Percentiles rank a stretch among this genome's conserved stretches.
These are phyloP conservation scores for Cafeteria roenbergensis DNA, from an alignment of 108 stramenopile genomes.

Conservation along the genomic window DNA sequence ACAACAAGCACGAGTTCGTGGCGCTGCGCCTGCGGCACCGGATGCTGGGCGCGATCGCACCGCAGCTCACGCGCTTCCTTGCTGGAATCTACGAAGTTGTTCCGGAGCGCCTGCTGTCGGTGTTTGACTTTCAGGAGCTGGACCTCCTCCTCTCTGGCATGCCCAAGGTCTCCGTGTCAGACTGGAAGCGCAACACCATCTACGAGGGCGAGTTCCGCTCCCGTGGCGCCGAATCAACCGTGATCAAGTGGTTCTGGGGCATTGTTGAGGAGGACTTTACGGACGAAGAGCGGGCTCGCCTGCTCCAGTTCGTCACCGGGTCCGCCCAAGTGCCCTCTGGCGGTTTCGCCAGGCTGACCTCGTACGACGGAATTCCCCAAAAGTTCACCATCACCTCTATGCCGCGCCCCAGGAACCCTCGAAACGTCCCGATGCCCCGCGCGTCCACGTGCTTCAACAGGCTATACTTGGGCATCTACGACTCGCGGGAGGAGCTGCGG, in stretches of 20 bases:
- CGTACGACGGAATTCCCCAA: constrained; percentile 75
- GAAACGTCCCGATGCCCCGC: no score
- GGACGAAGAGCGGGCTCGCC: constrained; percentile 72
- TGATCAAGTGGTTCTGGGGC: constrained; percentile 92
- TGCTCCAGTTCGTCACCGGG: constrained; percentile 84
- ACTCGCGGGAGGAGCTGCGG: no score
- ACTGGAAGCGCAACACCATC: constrained; percentile 78
- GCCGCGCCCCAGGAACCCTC: no score
- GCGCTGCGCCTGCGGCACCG: constrained; percentile 79
- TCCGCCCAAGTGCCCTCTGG: constrained; percentile 79
- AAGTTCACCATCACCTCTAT: constrained; percentile 88
- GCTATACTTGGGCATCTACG: no score
- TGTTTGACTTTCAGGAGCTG: constrained; percentile 83
- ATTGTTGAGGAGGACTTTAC: constrained; percentile 59
- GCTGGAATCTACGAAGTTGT: constrained; percentile 92
- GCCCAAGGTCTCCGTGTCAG: constrained; percentile 83
- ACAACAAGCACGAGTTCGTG: constrained; percentile 78
- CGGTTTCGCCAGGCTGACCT: constrained; percentile 80
- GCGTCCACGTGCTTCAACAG: no score
- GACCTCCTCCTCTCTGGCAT: constrained; percentile 91
- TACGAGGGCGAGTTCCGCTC: constrained; percentile 70
- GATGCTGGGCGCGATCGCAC: constrained; percentile 81
- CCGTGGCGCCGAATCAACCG: constrained; percentile 42
- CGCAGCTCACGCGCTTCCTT: constrained; percentile 81
- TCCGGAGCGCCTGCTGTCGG: constrained; percentile 69